These are phyloP conservation scores for Chrysanthemum lavandulifolium DNA, from an alignment of 129 eudicot species.

Conservation along the genomic window DNA sequence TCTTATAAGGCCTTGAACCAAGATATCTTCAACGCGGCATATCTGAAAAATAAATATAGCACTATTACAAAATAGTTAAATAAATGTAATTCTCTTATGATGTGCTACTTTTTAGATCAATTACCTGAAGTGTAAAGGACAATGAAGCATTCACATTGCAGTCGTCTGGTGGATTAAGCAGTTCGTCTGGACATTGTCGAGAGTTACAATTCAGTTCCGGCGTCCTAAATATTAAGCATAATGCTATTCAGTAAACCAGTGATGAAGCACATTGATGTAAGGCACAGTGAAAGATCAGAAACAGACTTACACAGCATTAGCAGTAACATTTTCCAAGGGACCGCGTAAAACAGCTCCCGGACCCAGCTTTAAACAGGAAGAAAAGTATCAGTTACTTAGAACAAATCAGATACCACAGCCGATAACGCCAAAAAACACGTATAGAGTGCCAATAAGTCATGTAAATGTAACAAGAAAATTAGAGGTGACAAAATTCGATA, in stretches of 20 bases:
- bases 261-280: conserved; percentile 2
- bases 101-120: neutral
- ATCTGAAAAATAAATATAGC: conserved; percentile 44
- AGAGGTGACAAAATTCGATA: neutral
- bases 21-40: conserved; percentile 97
- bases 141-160: conserved; percentile 93
- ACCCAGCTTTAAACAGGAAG: conserved; percentile 62
- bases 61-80: conserved; percentile 3
- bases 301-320: conserved; percentile 64
- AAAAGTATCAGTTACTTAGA: conserved; percentile 15
- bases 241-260: neutral
- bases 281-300: conserved; percentile 23
- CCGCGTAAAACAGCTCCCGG: conserved; percentile 96
- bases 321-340: conserved; percentile 61
- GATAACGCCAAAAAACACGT: conserved; percentile 9
- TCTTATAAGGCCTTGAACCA: conserved; percentile 79
- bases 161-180: conserved; percentile 98
- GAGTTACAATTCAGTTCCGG: conserved; percentile 72
- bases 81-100: neutral
- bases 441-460: conserved; percentile 18
- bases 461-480: conserved; percentile 8
- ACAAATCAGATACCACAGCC: neutral
- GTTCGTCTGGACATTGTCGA: conserved; percentile 71
- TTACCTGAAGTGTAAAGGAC: conserved; percentile 96
- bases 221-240: conserved; percentile 43